Evolutionary conservation across 1,284 basidiomycete genomes (phyloP), one percentile per base, ranked within the genome.

Genomic region (Mycena citricolor): DNA sequence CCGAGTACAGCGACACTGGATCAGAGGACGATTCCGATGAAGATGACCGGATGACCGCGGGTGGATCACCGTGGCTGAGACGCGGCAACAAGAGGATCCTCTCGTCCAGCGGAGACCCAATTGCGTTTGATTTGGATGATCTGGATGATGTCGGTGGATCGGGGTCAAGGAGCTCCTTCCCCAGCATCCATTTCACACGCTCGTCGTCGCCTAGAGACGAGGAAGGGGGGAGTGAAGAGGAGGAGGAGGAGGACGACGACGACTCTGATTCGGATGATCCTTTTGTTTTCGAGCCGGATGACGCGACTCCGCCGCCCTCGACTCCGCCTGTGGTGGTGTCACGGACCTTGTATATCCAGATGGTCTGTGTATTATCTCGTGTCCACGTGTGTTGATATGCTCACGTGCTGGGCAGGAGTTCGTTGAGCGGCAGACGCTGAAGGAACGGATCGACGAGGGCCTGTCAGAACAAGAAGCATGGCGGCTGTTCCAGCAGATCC

Each of bases 401-500:
- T 25, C 22, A 12, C 29, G 12, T 49, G 21, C 33, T 32, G 20
- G 14, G n/a, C 53, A 89, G 86, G 91, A 86, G 69, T 94, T 85
- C 61, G 91, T 92, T n/a, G 90, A 84, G 65, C 78, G 81, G 30
- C 91, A 91, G 62, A 92, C 89, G 0, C 61, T 92, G 55, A 82
- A 79, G 62, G 89, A 91, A 74, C 74, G 86, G 22, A 83, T 95
- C 33, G 82, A 83, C 13, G 86, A 90, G 54, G 88, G 87, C 0
- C 67, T 95, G 3, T 73, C 76, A 0, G 90, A 92, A 63, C 82
- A 90, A 33, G 90, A 95, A 52, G 83, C 84, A 0, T 97, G 94
- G 94, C 70, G 88, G 21, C 69, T 97, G 14, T 90, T 97, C 58
- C 83, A 90, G 37, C 93, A 97, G 65, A 85, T 95, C 40, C 66